These are phyloP conservation scores for Cornus florida DNA, from an alignment of 148 eudicot genomes.

Conservation along the genomic window DNA sequence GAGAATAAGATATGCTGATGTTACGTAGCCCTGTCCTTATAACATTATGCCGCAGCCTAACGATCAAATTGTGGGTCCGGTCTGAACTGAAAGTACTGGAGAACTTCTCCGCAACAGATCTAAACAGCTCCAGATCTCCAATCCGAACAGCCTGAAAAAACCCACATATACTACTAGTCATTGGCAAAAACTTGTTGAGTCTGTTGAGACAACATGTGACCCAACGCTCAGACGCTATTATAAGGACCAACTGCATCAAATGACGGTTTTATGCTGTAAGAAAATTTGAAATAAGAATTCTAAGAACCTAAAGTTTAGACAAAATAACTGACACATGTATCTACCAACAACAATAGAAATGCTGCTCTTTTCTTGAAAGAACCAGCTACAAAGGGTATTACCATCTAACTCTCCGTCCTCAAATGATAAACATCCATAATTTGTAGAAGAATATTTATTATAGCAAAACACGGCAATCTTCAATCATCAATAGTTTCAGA, in stretches of 20 bases:
- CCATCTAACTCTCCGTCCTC: neutral
- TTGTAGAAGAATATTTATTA: neutral
- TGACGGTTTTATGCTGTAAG: no score
- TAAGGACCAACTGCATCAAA: no score
- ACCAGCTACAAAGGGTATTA: neutral
- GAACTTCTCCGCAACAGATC: slow-evolving; percentile 71
- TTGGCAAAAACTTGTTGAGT: neutral
- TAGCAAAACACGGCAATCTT: neutral
- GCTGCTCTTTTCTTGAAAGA: neutral
- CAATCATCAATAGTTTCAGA: neutral
- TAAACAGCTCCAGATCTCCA: slow-evolving; percentile 91
- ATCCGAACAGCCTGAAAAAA: slow-evolving; percentile 79
- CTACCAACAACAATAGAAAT: neutral
- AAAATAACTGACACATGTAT: neutral
- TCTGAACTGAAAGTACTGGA: slow-evolving; percentile 67
- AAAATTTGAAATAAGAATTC: no score
- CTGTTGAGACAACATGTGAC: neutral
- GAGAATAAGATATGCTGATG: slow-evolving; percentile 90
- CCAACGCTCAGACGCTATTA: neutral
- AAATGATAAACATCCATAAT: neutral
- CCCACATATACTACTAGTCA: neutral
- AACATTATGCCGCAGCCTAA: slow-evolving; percentile 88
- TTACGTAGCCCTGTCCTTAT: slow-evolving; percentile 90
- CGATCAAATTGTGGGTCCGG: slow-evolving; percentile 83
- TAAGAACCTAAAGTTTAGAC: neutral